Evolutionary conservation across 768 basidiomycete genomes (phyloP).

Genomic region (Gloeopeniophorella convolvens): DNA sequence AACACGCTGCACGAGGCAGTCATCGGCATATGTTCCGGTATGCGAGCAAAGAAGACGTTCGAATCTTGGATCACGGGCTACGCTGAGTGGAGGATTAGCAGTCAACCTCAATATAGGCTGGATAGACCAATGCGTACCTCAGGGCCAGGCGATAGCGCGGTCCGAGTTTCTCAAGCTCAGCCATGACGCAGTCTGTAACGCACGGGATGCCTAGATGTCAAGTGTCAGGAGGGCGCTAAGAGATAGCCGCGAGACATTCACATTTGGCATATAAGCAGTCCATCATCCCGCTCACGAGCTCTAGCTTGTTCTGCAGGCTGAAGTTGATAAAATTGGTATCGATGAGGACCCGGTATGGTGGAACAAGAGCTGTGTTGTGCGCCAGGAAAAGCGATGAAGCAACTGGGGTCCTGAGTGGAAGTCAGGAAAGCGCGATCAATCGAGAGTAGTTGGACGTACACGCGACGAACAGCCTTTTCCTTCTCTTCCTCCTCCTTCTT

Average conservation of each 20-base stretch:
- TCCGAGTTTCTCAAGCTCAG: constrained; percentile 95
- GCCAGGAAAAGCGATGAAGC: constrained; percentile 92
- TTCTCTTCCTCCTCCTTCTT: constrained; percentile 79
- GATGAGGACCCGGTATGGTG: constrained; percentile 94
- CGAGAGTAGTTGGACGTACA: constrained; percentile 46
- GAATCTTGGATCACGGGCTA: constrained; percentile 95
- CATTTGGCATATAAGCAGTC: constrained; percentile 98
- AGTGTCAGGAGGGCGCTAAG: constrained; percentile 8
- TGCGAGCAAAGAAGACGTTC: constrained; percentile 92
- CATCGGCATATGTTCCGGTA: constrained; percentile 96
- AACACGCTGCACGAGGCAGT: constrained; percentile 95
- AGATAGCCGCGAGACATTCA: constrained; percentile 32
- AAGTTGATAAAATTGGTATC: constrained; percentile 99
- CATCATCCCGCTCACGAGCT: constrained; percentile 98
- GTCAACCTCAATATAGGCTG: not conserved
- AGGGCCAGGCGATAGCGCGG: constrained; percentile 92
- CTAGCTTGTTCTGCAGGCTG: constrained; percentile 94
- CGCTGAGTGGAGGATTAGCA: constrained; percentile 40
- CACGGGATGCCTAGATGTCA: constrained; percentile 79
- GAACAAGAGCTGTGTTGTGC: constrained; percentile 93
- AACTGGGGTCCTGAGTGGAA: constrained; percentile 57
- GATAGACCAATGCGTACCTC: constrained; percentile 47
- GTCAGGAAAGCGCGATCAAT: not conserved
- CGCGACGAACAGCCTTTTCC: constrained; percentile 65
- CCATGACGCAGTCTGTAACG: constrained; percentile 99